These are phyloP conservation scores for Boechera stricta DNA, from an alignment of 345 rosid genomes.

Conservation along the genomic window DNA sequence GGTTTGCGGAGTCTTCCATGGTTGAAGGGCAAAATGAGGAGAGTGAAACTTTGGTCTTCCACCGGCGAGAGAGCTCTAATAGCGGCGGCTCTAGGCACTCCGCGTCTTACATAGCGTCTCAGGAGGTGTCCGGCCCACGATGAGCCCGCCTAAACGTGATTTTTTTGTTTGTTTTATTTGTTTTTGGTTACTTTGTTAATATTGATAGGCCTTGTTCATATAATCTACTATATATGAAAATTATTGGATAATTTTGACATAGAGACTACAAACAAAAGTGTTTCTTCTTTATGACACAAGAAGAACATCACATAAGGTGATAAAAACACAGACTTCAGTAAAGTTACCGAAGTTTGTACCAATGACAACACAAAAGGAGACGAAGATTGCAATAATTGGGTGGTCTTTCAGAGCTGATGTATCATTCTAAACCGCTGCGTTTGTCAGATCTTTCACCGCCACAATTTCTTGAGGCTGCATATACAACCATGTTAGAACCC, in stretches of 20 bases:
- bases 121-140: conserved; percentile 90
- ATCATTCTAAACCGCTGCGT: conserved; percentile 35
- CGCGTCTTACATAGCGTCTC: conserved; percentile 74
- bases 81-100: conserved; percentile 48
- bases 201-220: conserved; percentile 38
- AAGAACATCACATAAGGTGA: conserved; percentile 3
- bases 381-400: background rate
- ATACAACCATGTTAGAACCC: conserved; percentile 32
- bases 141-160: conserved; percentile 26
- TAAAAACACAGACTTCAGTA: background rate
- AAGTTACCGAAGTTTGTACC: background rate
- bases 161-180: conserved; percentile 9
- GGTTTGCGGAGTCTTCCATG: conserved; percentile 78
- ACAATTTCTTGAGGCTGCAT: conserved; percentile 46
- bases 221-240: conserved; percentile 13
- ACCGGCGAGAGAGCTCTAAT: conserved; percentile 47
- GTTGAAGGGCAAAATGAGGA: conserved; percentile 52
- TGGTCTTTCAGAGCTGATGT: conserved; percentile 13
- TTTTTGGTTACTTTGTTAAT: conserved; percentile 31
- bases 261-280: conserved; percentile 14
- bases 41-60: conserved; percentile 45
- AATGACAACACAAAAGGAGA: background rate
- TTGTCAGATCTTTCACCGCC: conserved; percentile 45
- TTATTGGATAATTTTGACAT: conserved; percentile 22
- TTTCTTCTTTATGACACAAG: background rate